A percentile compares a stretch with the other conserved stretches of the same genome.
Evolutionary conservation across 2,329 filamentous ascomycete species (phyloP).

Genomic region (Camillea tinctor): DNA sequence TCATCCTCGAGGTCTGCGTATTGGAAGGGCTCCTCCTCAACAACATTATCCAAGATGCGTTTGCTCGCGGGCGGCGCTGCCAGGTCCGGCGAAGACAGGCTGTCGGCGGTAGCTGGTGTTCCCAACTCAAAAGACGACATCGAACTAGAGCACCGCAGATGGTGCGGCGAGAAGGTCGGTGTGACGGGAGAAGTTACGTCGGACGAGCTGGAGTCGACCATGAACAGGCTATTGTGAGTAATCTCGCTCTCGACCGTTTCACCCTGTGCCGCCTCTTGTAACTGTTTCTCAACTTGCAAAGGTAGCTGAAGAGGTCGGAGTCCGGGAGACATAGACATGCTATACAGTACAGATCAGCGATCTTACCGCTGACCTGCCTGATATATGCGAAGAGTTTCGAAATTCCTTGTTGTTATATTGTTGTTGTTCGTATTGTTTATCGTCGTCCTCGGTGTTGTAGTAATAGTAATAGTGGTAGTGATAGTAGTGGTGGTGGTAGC

Average conservation of each 20-base stretch:
- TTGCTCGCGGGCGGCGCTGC: conserved; percentile 54
- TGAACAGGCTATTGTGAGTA: conserved; percentile 45
- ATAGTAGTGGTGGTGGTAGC: conserved; percentile 5
- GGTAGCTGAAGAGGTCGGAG: conserved; percentile 34
- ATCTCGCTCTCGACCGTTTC: conserved; percentile 35
- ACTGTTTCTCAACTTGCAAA: conserved; percentile 29
- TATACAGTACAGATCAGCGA: conserved; percentile 14
- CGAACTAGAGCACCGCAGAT: conserved; percentile 69
- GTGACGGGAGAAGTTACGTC: conserved; percentile 69
- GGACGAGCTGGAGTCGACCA: conserved; percentile 58
- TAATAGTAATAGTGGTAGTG: conserved; percentile 7
- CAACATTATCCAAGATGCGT: conserved; percentile 74
- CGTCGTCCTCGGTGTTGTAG: conserved; percentile 4
- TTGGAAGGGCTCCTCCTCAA: conserved; percentile 79
- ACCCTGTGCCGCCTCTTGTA: conserved; percentile 29
- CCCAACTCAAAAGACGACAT: conserved; percentile 72
- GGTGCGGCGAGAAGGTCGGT: conserved; percentile 66
- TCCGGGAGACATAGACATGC: conserved; percentile 34
- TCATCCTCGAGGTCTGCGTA: conserved; percentile 49
- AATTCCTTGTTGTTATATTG: background rate
- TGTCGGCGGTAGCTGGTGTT: conserved; percentile 52
- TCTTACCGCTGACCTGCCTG: conserved; percentile 13
- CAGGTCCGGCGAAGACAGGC: conserved; percentile 55
- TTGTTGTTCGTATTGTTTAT: background rate
- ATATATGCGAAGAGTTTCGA: conserved; percentile 4